These are phyloP conservation scores for Alternaria consortialis DNA, from an alignment of 2,329 filamentous ascomycete species.

Conservation along the genomic window DNA sequence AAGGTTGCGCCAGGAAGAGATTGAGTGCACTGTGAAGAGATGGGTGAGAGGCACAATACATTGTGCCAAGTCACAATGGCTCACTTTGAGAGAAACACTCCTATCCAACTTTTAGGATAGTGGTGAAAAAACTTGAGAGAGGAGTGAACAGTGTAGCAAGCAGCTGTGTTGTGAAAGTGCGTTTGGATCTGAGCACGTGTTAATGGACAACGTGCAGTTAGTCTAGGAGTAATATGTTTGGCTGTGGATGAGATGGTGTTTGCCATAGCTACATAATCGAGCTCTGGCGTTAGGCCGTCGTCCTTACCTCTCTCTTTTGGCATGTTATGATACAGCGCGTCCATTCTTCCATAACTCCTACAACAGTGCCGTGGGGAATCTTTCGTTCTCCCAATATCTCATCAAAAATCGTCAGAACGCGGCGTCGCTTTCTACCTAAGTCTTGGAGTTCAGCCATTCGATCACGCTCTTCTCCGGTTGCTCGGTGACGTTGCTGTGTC, in stretches of 20 bases:
- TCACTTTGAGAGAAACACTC: not conserved
- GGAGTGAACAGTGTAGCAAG: not conserved
- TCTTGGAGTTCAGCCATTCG: not conserved
- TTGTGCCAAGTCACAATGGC: not conserved
- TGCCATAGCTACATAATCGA: not conserved
- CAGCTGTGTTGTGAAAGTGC: not conserved
- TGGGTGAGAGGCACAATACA: not conserved
- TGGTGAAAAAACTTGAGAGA: not conserved
- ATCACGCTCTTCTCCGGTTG: not conserved
- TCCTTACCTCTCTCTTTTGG: not conserved
- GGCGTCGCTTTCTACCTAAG: not conserved
- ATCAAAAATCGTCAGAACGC: constrained; percentile 5
- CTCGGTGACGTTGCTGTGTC: not conserved
- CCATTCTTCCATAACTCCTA: not conserved
- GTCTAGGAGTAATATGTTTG: not conserved
- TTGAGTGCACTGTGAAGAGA: not conserved
- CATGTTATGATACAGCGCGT: not conserved
- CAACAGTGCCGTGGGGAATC: not conserved
- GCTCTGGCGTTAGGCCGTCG: not conserved
- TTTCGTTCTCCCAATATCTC: constrained; percentile 5
- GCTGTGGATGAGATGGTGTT: not conserved
- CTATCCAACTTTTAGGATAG: not conserved
- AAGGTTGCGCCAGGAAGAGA: too few species aligned
- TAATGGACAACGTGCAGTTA: not conserved
- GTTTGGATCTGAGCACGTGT: not conserved